Base-by-base conservation (phyloP, 345 rosid species). In the Syzygium grande region DNA sequence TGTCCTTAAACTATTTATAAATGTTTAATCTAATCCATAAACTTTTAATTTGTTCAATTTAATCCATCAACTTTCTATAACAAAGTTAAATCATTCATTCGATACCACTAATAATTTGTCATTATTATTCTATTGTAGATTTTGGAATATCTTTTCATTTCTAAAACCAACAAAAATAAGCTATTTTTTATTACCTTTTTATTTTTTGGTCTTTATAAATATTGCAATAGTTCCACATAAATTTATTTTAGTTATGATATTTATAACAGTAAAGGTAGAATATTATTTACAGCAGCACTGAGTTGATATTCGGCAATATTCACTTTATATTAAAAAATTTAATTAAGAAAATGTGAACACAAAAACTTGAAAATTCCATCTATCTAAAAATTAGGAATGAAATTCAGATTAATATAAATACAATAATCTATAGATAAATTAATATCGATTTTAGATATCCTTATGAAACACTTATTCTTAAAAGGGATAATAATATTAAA, bases 91-190 rank as follows among this genome's bases (percentile, higher is more conserved):
- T n/a, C 4, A 23, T 23, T 4, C 16, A 13, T 61, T 14, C 38
- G 0, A n/a, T 13, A 61, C 9, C 13, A 13, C n/a, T 61, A 9
- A 59, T 2, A 59, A 5, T 11, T 11, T 5, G 27, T 27, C 16
- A 11, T 27, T 27, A 59, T 27, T 27, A 59, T 27, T 27, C 4
- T 27, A 59, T 59, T 27, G 16, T 34, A 61, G 1, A 27, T 59
- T 27, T 59, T 6, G 27, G 4, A 5, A 12, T 12, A 0, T 59
- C 68, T 5, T 59, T 59, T 59, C 8, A 0, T 59, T 59, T 0
- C 30, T 30, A 27, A 59, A 27, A 16, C 3, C 30, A 59, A 59
- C 27, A 59, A 59, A 25, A 58, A 11, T 5, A 2, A 12, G 14
- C 5, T 12, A 59, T 17, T 53, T 53, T 53, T 53, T 53, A 16